Conservation (phyloP, 139 green algal species). For the Coelastrella sp. region DNA sequence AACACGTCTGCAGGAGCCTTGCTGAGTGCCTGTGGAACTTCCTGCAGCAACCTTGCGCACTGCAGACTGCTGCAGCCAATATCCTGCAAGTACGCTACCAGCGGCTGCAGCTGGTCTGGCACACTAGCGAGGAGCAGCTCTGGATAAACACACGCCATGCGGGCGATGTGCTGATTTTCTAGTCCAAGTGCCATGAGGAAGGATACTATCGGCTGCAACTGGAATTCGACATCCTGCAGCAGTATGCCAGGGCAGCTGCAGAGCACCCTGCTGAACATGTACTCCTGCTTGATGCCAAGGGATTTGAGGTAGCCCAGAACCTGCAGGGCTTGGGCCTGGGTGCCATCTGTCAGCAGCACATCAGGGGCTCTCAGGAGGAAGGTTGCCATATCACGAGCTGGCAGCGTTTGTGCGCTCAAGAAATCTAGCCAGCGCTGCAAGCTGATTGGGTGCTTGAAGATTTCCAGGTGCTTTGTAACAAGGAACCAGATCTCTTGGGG, state of each 20-base stretch:
- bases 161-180: constrained; percentile 46
- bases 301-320: constrained; percentile 18
- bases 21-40: constrained; percentile 34
- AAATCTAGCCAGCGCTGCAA: constrained; percentile 60
- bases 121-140: constrained; percentile 54
- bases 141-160: constrained; percentile 50
- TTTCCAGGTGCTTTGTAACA: constrained; percentile 35
- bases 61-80: constrained; percentile 51
- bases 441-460: constrained; percentile 41
- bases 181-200: constrained; percentile 57
- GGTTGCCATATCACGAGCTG: constrained; percentile 40
- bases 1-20: constrained; percentile 22
- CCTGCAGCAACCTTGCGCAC: constrained; percentile 15
- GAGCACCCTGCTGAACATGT: constrained; percentile 51
- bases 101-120: constrained; percentile 45
- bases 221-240: constrained; percentile 41
- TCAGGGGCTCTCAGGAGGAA: constrained; percentile 52
- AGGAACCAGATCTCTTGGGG: constrained; percentile 57
- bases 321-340: constrained; percentile 46
- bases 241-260: constrained; percentile 30
- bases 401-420: not conserved
- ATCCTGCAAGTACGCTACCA: constrained; percentile 42
- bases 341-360: constrained; percentile 42
- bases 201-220: constrained; percentile 53
- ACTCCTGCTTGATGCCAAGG: constrained; percentile 31